Conservation (phyloP, 1,284 basidiomycete species). For the Vanrija pseudolonga region DNA sequence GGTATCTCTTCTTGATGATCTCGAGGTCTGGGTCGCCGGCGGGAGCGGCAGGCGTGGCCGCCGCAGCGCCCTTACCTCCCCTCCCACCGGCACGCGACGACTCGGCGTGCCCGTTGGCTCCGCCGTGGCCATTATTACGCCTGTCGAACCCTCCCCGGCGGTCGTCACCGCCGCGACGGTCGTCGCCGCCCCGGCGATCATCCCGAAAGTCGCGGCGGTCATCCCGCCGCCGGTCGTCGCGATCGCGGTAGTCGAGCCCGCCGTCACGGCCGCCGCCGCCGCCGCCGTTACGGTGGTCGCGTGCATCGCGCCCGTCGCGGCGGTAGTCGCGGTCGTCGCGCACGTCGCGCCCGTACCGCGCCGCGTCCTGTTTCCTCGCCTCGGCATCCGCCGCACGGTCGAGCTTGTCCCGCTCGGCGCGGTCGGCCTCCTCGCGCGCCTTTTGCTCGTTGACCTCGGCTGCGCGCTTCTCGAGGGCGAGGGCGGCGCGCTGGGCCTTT, state of each 20-base stretch:
- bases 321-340: constrained; percentile 2
- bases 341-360: constrained; percentile 14
- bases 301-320: constrained; percentile 3
- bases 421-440: constrained; percentile 56
- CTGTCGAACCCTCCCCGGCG: constrained; percentile 1
- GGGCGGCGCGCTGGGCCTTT: constrained; percentile 78
- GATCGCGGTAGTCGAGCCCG: constrained; percentile 1
- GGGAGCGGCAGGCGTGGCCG: not conserved
- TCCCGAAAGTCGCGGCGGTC: constrained; percentile 1
- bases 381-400: constrained; percentile 72
- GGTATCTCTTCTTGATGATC: constrained; percentile 79
- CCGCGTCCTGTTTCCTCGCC: constrained; percentile 50
- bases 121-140: constrained; percentile 14
- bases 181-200: constrained; percentile 3
- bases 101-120: constrained; percentile 9
- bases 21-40: constrained; percentile 62
- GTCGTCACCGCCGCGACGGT: not conserved
- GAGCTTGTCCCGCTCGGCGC: constrained; percentile 61
- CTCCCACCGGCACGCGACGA: constrained; percentile 3
- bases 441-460: constrained; percentile 66
- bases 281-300: not conserved
- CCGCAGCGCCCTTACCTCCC: constrained; percentile 8
- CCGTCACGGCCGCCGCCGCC: constrained; percentile 5
- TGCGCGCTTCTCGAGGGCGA: constrained; percentile 80
- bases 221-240: not conserved